These are phyloP conservation scores for Melanogaster broomeanus DNA, from an alignment of 768 basidiomycete genomes.

Conservation along the genomic window DNA sequence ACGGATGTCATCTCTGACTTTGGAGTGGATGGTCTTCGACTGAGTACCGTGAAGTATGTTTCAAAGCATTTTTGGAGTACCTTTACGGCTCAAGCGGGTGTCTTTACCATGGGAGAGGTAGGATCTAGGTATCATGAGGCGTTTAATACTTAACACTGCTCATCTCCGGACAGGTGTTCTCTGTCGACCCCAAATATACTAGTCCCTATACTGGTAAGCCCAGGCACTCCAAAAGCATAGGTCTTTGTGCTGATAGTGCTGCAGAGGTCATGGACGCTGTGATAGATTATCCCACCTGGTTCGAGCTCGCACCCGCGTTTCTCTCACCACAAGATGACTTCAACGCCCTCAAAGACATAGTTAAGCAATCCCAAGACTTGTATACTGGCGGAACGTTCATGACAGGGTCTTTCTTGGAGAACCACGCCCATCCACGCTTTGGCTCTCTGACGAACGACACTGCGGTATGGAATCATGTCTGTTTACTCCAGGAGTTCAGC, in stretches of 20 bases:
- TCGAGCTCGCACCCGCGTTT: slow-evolving; percentile 43
- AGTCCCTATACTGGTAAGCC: slow-evolving; percentile 42
- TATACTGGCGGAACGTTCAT: slow-evolving; percentile 43
- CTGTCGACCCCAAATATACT: slow-evolving; percentile 42
- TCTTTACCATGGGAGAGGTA: slow-evolving; percentile 57
- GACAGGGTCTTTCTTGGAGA: slow-evolving; percentile 53
- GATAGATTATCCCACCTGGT: slow-evolving; percentile 53
- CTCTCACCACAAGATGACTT: slow-evolving; percentile 34
- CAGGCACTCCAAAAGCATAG: not conserved
- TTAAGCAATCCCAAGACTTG: slow-evolving; percentile 33
- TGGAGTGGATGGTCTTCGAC: slow-evolving; percentile 53
- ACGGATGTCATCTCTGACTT: slow-evolving; percentile 47
- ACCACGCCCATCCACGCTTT: slow-evolving; percentile 56
- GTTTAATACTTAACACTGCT: slow-evolving; percentile 39
- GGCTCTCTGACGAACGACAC: slow-evolving; percentile 42
- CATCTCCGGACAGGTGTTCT: slow-evolving; percentile 36
- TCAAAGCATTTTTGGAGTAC: slow-evolving; percentile 54
- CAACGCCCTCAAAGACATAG: slow-evolving; percentile 26
- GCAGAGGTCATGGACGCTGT: slow-evolving; percentile 45
- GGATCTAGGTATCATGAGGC: slow-evolving; percentile 38
- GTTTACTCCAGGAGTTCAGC: not conserved
- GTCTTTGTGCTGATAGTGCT: not conserved
- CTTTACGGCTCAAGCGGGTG: slow-evolving; percentile 48
- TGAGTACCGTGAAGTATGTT: slow-evolving; percentile 63
- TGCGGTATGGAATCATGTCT: slow-evolving; percentile 31